A percentile compares a stretch with the other conserved stretches of the same genome.
Conservation (phyloP, 2,329 filamentous ascomycete species). For the Xylariales sp. region DNA sequence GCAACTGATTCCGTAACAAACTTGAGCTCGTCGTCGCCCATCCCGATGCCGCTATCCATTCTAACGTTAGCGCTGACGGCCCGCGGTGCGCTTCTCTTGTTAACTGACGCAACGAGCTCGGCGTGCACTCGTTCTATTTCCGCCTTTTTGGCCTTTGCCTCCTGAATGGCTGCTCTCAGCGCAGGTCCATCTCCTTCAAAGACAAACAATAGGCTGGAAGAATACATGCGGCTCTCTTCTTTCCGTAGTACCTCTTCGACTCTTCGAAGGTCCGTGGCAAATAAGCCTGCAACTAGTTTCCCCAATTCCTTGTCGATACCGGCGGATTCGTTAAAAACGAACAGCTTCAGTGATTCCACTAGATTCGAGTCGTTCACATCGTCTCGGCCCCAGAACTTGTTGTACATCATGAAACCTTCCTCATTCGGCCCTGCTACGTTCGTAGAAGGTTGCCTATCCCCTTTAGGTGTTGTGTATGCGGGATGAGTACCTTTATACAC, state of each 20-base stretch:
- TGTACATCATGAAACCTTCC: conserved; percentile 69
- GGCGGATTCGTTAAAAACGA: conserved; percentile 68
- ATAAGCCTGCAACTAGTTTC: conserved; percentile 65
- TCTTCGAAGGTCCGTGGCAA: conserved; percentile 63
- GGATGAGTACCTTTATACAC: conserved; percentile 65
- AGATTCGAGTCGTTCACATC: conserved; percentile 66
- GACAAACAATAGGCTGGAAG: conserved; percentile 70
- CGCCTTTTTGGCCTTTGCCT: conserved; percentile 58
- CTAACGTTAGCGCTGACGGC: conserved; percentile 53
- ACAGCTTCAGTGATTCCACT: conserved; percentile 64
- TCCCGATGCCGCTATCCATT: conserved; percentile 67
- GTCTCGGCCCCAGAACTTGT: conserved; percentile 71
- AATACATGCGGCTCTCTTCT: conserved; percentile 73
- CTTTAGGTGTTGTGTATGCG: conserved; percentile 18
- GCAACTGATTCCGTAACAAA: conserved; percentile 32
- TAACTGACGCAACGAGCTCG: conserved; percentile 53
- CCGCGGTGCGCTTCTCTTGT: conserved; percentile 42
- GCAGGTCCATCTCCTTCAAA: conserved; percentile 72
- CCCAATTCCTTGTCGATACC: conserved; percentile 70
- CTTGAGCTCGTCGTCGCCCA: conserved; percentile 59
- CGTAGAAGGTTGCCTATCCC: conserved; percentile 44
- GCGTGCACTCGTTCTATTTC: conserved; percentile 14
- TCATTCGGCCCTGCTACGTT: conserved; percentile 63
- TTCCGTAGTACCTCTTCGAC: conserved; percentile 65
- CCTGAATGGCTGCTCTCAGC: conserved; percentile 63